phyloP scores from a whole-genome alignment of 2,329 filamentous ascomycete species.

The Kalmusia sp. region DNA sequence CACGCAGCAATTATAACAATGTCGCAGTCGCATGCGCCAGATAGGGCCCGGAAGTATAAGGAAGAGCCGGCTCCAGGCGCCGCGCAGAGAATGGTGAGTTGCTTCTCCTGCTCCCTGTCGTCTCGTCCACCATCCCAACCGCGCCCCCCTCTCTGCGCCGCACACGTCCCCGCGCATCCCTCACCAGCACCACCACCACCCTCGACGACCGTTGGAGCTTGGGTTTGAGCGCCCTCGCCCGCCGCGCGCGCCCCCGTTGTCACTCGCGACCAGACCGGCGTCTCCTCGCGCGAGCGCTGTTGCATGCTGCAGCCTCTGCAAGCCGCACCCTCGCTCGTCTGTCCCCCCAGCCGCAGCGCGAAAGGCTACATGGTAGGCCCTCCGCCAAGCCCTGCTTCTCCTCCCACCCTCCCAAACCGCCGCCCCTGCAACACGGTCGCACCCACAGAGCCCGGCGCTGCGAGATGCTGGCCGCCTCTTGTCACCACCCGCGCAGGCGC shows the following conservation, averaged over 20 bases:
- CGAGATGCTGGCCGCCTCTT: constrained; percentile 28
- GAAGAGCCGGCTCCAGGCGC: constrained; percentile 53
- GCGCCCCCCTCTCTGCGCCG: constrained; percentile 14
- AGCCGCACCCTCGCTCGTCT: constrained; percentile 43
- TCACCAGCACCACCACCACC: constrained; percentile 22
- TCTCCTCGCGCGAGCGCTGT: constrained; percentile 44
- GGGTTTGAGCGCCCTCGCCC: constrained; percentile 20
- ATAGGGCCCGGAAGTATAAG: constrained; percentile 53
- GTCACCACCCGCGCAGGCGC: constrained; percentile 38
- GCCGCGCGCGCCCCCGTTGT: constrained; percentile 30
- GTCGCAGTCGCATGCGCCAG: constrained; percentile 50
- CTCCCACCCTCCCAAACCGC: constrained; percentile 17
- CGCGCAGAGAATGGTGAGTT: constrained; percentile 52
- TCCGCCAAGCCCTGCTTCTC: constrained; percentile 44
- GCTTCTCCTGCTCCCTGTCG: constrained; percentile 32
- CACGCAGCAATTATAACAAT: constrained; percentile 48
- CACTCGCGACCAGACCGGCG: constrained; percentile 20
- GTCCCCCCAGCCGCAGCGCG: constrained; percentile 42
- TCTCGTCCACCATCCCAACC: constrained; percentile 28
- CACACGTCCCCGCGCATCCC: constrained; percentile 16
- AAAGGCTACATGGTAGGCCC: constrained; percentile 52
- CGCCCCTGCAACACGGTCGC: constrained; percentile 33
- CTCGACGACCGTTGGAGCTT: constrained; percentile 42
- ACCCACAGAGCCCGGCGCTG: constrained; percentile 21
- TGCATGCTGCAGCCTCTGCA: constrained; percentile 49